phyloP scores from a whole-genome alignment of 2,329 filamentous ascomycete genomes.

The Aspergillus novoparasiticus region DNA sequence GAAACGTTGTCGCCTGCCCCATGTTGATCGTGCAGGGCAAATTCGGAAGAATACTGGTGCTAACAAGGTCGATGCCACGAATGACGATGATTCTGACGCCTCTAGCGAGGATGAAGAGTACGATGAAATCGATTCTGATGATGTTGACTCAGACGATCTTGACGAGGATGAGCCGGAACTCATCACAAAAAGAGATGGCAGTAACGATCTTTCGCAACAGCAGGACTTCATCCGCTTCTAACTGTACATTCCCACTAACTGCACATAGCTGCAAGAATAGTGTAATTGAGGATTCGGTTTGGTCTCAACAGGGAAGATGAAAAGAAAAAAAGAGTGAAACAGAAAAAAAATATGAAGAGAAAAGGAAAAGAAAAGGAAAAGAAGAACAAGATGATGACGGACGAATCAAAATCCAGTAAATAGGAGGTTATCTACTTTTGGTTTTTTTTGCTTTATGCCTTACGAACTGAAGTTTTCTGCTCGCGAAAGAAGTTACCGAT shows the following conservation, averaged over 20 bases:
- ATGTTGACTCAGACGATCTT: slow-evolving; percentile 67
- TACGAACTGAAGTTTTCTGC: not conserved
- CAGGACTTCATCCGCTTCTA: slow-evolving; percentile 57
- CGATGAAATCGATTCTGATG: slow-evolving; percentile 68
- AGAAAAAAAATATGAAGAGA: not conserved
- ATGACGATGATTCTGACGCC: slow-evolving; percentile 65
- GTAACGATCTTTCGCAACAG: slow-evolving; percentile 54
- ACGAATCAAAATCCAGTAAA: not conserved
- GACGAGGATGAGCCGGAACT: slow-evolving; percentile 48
- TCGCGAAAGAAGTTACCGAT: slow-evolving; percentile 4
- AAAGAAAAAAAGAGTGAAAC: not conserved
- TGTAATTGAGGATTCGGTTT: not conserved
- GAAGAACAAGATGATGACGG: not conserved
- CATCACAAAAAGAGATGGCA: slow-evolving; percentile 40
- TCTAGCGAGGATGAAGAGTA: slow-evolving; percentile 77
- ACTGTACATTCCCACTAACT: slow-evolving; percentile 23
- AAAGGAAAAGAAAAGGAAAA: not conserved
- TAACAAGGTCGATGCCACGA: slow-evolving; percentile 40
- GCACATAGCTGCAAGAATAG: slow-evolving; percentile 7
- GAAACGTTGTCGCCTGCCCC: slow-evolving; percentile 79
- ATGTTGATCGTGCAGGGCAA: slow-evolving; percentile 85
- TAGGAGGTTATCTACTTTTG: slow-evolving; percentile 2
- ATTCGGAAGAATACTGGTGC: slow-evolving; percentile 61
- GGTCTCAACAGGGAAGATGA: not conserved
- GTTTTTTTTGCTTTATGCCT: not conserved